Base-by-base conservation (phyloP, 768 basidiomycete genomes). In the Hygrocybe punicea region DNA sequence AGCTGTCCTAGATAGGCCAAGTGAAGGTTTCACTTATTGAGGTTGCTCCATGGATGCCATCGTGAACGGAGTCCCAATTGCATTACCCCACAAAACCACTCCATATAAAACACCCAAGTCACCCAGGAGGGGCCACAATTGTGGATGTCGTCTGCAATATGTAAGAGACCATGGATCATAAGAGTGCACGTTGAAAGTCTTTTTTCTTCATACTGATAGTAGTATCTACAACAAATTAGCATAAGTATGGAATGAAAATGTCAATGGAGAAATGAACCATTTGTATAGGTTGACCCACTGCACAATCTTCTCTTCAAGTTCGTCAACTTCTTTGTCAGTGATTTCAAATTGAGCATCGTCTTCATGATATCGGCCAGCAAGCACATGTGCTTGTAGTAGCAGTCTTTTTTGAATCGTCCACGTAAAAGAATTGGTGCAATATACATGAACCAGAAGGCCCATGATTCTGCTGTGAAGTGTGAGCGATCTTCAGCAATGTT, bases 231-330 rank as follows among this genome's bases (percentile, higher is more conserved):
- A 29, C 17, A 29, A 16, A 25, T 42, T 17, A 29, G 29, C 29
- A 29, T 29, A 29, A 29, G 29, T 29, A 29, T 29, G 29, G 29
- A 29, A 29, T 29, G 29, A 29, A 29, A 29, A 29, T 29, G 29
- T 29, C 29, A 29, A 29, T 8, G 8, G 29, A 29, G 29, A 29
- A 4, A 29, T 8, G 8, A 29, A 29, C 29, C 49, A 53, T 63
- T 80, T 76, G 57, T 71, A 79, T 4, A 67, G 49, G 33, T 64
- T 13, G 1, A 77, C 75, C 77, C 76, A 78, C 0, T 56, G 21
- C 2, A 62, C 51, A 49, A 78, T 72, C 0, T 62, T 29, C 29
- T 29, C 29, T 29, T 29, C 29, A 29, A 29, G 29, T 63, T 5
- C 11, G 6, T 67, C 54, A 11, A 78, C 54, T 25, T 76, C 66